Evolutionary conservation across 345 rosid genomes (phyloP).

Genomic region (Corchorus capsularis): DNA sequence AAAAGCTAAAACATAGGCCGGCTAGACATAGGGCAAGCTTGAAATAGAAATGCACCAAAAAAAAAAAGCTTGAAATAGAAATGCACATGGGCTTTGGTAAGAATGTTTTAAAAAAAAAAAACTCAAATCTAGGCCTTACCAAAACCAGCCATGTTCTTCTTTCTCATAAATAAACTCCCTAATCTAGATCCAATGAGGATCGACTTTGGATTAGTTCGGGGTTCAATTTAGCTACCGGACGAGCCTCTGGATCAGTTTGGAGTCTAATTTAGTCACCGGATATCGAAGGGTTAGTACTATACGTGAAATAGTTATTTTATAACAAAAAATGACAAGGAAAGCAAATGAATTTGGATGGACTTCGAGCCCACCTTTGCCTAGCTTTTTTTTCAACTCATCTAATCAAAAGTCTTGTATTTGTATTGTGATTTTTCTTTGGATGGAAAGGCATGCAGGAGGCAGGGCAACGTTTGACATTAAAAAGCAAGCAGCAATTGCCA

Average conservation of each 20-base stretch:
- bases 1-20: background rate
- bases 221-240: no score
- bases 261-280: no score
- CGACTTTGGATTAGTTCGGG: no score
- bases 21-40: background rate
- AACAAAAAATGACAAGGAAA: conserved; percentile 4
- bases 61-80: background rate
- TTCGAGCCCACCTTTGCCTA: background rate
- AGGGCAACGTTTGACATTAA: background rate
- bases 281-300: no score
- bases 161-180: no score
- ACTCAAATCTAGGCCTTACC: background rate
- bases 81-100: background rate
- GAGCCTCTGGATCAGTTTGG: no score
- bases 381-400: background rate
- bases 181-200: no score
- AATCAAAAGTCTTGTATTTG: no score
- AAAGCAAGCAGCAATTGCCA: background rate
- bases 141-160: background rate
- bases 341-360: background rate
- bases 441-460: background rate
- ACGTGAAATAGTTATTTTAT: no score
- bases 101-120: background rate
- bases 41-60: conserved; percentile 6
- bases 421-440: background rate